phyloP scores from a whole-genome alignment of 495 filamentous ascomycete species.

The Cairneyella variabilis region DNA sequence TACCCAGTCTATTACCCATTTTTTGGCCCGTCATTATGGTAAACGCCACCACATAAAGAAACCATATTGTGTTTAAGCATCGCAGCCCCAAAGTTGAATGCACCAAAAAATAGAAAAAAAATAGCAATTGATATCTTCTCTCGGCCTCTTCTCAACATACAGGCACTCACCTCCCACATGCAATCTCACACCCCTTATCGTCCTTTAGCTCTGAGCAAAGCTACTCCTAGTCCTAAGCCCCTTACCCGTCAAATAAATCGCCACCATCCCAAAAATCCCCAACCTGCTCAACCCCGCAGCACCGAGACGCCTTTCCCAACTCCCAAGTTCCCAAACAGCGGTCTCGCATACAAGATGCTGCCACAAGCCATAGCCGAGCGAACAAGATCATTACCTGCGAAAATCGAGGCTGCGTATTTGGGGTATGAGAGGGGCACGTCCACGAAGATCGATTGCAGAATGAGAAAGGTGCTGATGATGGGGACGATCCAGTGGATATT shows the following conservation, averaged over 20 bases:
- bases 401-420: slow-evolving; percentile 50
- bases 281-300: slow-evolving; percentile 36
- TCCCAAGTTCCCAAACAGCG: slow-evolving; percentile 29
- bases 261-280: slow-evolving; percentile 17
- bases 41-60: no score
- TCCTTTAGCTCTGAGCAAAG: not conserved
- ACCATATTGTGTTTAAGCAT: no score
- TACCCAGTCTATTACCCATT: no score
- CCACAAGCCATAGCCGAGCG: slow-evolving; percentile 44
- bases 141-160: no score
- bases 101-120: no score
- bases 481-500: not conserved
- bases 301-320: slow-evolving; percentile 45
- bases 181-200: no score
- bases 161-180: no score
- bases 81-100: no score
- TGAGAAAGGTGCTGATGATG: not conserved
- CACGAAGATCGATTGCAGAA: slow-evolving; percentile 66
- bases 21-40: no score
- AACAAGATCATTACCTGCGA: slow-evolving; percentile 50
- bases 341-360: slow-evolving; percentile 41
- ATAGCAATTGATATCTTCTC: no score
- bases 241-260: not conserved
- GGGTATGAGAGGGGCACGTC: slow-evolving; percentile 47
- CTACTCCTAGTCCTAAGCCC: not conserved